phyloP scores from a whole-genome alignment of 768 basidiomycete species.

The Asterophora parasitica region DNA sequence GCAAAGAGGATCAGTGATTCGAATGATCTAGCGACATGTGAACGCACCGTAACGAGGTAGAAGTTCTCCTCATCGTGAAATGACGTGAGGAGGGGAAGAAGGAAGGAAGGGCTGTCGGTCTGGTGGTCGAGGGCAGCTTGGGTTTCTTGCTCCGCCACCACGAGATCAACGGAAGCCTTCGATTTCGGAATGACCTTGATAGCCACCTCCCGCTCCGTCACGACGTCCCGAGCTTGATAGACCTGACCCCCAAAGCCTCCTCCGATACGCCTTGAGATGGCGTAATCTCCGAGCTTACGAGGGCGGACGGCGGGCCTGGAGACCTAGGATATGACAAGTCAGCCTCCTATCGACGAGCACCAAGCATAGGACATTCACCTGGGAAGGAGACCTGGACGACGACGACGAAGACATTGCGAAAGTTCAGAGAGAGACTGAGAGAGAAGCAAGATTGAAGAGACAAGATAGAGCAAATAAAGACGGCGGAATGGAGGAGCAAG shows the following conservation, averaged over 20 bases:
- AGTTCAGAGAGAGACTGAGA: no score
- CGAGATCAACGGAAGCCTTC: background rate
- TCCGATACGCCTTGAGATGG: conserved; percentile 3
- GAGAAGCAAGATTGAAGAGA: no score
- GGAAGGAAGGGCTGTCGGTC: background rate
- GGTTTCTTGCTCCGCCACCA: background rate
- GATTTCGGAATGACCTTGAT: conserved; percentile 8
- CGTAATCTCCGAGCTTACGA: background rate
- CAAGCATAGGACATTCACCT: no score
- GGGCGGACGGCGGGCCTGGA: background rate
- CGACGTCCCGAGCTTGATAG: background rate
- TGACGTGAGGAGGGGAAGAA: conserved; percentile 2
- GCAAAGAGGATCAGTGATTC: background rate
- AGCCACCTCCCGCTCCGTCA: background rate
- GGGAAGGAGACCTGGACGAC: no score
- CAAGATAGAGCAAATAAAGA: background rate
- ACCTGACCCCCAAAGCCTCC: conserved; percentile 1
- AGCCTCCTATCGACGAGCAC: no score
- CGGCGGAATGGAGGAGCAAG: background rate
- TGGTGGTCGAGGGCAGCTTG: background rate
- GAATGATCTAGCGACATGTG: background rate
- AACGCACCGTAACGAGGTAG: conserved; percentile 12
- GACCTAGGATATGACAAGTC: background rate
- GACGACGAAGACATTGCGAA: no score
- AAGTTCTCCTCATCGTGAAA: conserved; percentile 10